phyloP scores from a whole-genome alignment of 1,284 basidiomycete species.

The Ustilago lituana region DNA sequence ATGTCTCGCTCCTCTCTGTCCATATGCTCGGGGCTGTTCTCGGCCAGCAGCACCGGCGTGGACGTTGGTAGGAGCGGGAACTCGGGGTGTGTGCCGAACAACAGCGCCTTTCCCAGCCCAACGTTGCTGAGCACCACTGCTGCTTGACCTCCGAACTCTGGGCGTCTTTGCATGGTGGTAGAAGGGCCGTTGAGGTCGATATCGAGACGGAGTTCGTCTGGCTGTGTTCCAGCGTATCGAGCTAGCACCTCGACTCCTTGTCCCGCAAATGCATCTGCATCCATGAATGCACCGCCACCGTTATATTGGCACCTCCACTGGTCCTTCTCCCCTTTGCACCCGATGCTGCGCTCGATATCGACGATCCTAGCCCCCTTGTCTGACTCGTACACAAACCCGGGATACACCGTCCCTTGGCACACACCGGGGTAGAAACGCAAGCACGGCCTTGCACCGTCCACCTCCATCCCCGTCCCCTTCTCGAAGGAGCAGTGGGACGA shows the following conservation, averaged over 20 bases:
- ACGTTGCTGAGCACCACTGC: constrained; percentile 72
- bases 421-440: constrained; percentile 74
- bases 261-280: constrained; percentile 52
- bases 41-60: constrained; percentile 33
- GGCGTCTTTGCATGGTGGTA: not conserved
- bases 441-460: constrained; percentile 70
- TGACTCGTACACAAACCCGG: constrained; percentile 72
- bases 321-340: not conserved
- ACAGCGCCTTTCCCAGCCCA: constrained; percentile 73
- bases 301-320: constrained; percentile 70
- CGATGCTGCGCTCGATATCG: constrained; percentile 55
- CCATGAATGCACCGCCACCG: constrained; percentile 71
- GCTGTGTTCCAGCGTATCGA: constrained; percentile 65
- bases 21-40: constrained; percentile 17
- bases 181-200: constrained; percentile 30
- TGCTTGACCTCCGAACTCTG: constrained; percentile 58
- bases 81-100: constrained; percentile 77
- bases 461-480: constrained; percentile 70
- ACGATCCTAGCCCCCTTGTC: constrained; percentile 69
- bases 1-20: constrained; percentile 17
- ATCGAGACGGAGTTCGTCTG: constrained; percentile 33
- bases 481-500: constrained; percentile 71
- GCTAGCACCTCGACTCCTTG: constrained; percentile 68
- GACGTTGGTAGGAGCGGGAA: constrained; percentile 70
- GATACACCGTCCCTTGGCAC: constrained; percentile 72